Evolutionary conservation across 1,139 yeast species (phyloP).

Genomic region (Scheffersomyces stambukii): DNA sequence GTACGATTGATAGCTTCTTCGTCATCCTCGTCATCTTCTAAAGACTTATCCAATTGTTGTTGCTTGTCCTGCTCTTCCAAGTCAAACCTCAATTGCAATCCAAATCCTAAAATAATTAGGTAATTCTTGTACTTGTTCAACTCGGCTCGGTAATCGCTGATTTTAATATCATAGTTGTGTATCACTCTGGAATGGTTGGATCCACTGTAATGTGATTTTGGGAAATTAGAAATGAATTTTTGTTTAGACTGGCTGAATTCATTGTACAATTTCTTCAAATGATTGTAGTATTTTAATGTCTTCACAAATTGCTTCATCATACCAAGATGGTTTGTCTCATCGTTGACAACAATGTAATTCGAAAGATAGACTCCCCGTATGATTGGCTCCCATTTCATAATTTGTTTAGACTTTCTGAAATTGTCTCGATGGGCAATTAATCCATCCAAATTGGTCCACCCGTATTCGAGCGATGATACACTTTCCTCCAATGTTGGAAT

Average conservation of each 20-base stretch:
- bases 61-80: slow-evolving; percentile 25
- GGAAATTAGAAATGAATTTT: slow-evolving; percentile 28
- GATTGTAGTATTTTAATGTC: slow-evolving; percentile 41
- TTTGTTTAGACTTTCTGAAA: slow-evolving; percentile 33
- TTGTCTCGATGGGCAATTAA: slow-evolving; percentile 24
- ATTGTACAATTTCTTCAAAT: slow-evolving; percentile 33
- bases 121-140: slow-evolving; percentile 44
- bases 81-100: slow-evolving; percentile 44
- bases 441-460: slow-evolving; percentile 61
- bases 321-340: slow-evolving; percentile 31
- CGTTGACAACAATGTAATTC: slow-evolving; percentile 25
- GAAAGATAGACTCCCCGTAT: slow-evolving; percentile 43
- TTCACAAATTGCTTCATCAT: slow-evolving; percentile 46
- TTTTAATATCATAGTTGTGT: slow-evolving; percentile 37
- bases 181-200: slow-evolving; percentile 35
- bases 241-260: slow-evolving; percentile 31
- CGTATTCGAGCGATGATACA: slow-evolving; percentile 74
- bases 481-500: slow-evolving; percentile 63
- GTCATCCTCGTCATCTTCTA: slow-evolving; percentile 7
- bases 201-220: slow-evolving; percentile 21
- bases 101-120: slow-evolving; percentile 43
- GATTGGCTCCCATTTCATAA: slow-evolving; percentile 40
- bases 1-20: slow-evolving; percentile 3
- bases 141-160: slow-evolving; percentile 41
- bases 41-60: slow-evolving; percentile 3